Conservation (phyloP, 345 rosid genomes). For the Kernera saxatilis region DNA sequence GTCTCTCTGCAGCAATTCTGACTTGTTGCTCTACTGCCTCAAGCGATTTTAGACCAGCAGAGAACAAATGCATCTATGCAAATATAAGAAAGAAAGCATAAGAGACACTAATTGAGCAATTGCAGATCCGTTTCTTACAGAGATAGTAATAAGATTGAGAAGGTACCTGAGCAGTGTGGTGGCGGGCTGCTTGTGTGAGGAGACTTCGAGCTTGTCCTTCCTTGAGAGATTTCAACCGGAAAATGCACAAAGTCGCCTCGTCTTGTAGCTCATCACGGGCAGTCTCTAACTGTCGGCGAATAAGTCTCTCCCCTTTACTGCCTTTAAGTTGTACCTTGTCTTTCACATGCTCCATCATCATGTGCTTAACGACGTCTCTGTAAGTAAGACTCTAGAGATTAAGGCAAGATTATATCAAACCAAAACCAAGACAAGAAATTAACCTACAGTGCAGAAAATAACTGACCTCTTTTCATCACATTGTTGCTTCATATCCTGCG, state of each 20-base stretch:
- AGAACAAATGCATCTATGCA: slow-evolving; percentile 71
- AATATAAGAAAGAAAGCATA: not conserved
- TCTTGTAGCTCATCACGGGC: slow-evolving; percentile 73
- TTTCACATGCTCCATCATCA: slow-evolving; percentile 64
- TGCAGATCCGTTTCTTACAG: not conserved
- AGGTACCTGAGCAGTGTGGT: slow-evolving; percentile 94
- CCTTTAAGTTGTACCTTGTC: slow-evolving; percentile 76
- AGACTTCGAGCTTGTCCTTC: slow-evolving; percentile 91
- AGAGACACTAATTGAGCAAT: not conserved
- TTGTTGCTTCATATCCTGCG: slow-evolving; percentile 97
- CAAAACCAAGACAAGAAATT: slow-evolving; percentile 10
- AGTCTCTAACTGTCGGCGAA: slow-evolving; percentile 58
- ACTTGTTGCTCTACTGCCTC: slow-evolving; percentile 77
- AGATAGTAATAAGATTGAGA: not conserved
- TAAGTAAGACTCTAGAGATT: slow-evolving; percentile 18
- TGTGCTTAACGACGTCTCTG: slow-evolving; percentile 69
- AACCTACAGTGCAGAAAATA: not conserved
- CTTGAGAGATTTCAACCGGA: slow-evolving; percentile 86
- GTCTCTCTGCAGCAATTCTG: slow-evolving; percentile 57
- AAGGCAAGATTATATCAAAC: slow-evolving; percentile 1
- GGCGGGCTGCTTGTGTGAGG: slow-evolving; percentile 88
- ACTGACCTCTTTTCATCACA: slow-evolving; percentile 92
- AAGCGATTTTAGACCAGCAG: slow-evolving; percentile 69
- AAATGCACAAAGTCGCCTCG: slow-evolving; percentile 75
- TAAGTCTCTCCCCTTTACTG: slow-evolving; percentile 54